A percentile compares a stretch with the other conserved stretches of the same genome.
Conservation (phyloP, 179 eudicot genomes). For the Drosera spatulata region DNA sequence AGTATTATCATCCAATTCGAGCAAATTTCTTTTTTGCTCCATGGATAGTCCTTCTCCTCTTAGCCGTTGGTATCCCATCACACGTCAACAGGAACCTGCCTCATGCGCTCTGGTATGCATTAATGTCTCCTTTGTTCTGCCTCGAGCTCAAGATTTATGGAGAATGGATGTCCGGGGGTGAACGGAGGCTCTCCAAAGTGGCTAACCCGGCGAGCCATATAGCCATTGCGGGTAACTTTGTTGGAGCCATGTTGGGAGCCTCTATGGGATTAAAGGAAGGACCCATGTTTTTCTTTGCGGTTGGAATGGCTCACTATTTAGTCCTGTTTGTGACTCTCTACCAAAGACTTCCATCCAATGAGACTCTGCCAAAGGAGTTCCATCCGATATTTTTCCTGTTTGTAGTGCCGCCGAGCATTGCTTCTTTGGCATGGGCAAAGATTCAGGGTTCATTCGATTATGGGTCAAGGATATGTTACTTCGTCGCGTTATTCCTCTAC, state of each 20-base stretch:
- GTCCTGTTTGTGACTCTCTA: conserved; percentile 84
- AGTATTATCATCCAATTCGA: conserved; percentile 80
- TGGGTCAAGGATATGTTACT: conserved; percentile 69
- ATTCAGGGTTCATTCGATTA: conserved; percentile 70
- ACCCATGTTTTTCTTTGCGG: conserved; percentile 78
- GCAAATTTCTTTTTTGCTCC: conserved; percentile 95
- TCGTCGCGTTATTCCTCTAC: conserved; percentile 81
- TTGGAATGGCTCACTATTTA: conserved; percentile 80
- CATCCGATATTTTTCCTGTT: conserved; percentile 94
- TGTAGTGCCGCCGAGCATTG: conserved; percentile 92
- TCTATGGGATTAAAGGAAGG: conserved; percentile 87
- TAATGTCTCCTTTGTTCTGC: conserved; percentile 64
- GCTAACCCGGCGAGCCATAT: conserved; percentile 90
- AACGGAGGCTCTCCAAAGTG: conserved; percentile 77
- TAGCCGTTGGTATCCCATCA: conserved; percentile 60
- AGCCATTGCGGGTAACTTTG: conserved; percentile 77
- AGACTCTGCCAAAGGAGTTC: conserved; percentile 89
- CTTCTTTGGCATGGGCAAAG: conserved; percentile 91
- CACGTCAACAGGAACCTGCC: conserved; percentile 29
- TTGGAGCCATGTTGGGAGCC: conserved; percentile 80
- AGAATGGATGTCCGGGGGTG: conserved; percentile 98
- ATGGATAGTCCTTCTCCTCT: conserved; percentile 60
- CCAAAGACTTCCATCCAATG: conserved; percentile 83
- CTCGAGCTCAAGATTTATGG: conserved; percentile 88
- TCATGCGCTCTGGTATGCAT: conserved; percentile 54